These are phyloP conservation scores for Aurantiochytrium sp. DNA, from an alignment of 108 stramenopile genomes.

Conservation along the genomic window DNA sequence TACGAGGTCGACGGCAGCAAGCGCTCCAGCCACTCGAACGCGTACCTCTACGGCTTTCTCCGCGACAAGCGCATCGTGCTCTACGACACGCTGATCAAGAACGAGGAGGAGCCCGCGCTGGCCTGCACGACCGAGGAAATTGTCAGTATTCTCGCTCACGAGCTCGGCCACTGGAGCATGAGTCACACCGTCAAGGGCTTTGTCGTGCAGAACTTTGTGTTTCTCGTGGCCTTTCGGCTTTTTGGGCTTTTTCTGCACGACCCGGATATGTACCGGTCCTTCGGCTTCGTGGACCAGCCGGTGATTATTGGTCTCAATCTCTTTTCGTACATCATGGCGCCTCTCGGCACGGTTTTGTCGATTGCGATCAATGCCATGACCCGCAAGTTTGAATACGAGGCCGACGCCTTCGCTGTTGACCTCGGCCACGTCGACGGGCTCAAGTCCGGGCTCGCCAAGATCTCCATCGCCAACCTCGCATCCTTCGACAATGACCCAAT, in stretches of 20 bases:
- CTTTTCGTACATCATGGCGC: slow-evolving; percentile 89
- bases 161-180: slow-evolving; percentile 89
- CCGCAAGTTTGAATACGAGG: slow-evolving; percentile 80
- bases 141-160: slow-evolving; percentile 79
- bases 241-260: slow-evolving; percentile 70
- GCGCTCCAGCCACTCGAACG: slow-evolving; percentile 93
- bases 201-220: slow-evolving; percentile 74
- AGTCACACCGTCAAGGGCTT: slow-evolving; percentile 92
- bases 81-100: slow-evolving; percentile 91
- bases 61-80: slow-evolving; percentile 96
- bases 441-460: slow-evolving; percentile 86
- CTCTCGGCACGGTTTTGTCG: slow-evolving; percentile 84
- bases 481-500: slow-evolving; percentile 81
- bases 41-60: slow-evolving; percentile 97
- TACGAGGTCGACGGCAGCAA: slow-evolving; percentile 96
- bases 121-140: slow-evolving; percentile 80
- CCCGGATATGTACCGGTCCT: slow-evolving; percentile 77
- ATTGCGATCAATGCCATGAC: slow-evolving; percentile 80
- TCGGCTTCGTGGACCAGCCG: slow-evolving; percentile 86
- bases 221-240: slow-evolving; percentile 79
- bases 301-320: slow-evolving; percentile 82
- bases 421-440: slow-evolving; percentile 74
- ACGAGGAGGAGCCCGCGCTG: slow-evolving; percentile 36
- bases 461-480: slow-evolving; percentile 87
- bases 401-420: slow-evolving; percentile 81